Percentiles rank a stretch among this genome's conserved stretches.
Conservation (phyloP, 2,329 filamentous ascomycete genomes). For the Ramularia collo-cygni region DNA sequence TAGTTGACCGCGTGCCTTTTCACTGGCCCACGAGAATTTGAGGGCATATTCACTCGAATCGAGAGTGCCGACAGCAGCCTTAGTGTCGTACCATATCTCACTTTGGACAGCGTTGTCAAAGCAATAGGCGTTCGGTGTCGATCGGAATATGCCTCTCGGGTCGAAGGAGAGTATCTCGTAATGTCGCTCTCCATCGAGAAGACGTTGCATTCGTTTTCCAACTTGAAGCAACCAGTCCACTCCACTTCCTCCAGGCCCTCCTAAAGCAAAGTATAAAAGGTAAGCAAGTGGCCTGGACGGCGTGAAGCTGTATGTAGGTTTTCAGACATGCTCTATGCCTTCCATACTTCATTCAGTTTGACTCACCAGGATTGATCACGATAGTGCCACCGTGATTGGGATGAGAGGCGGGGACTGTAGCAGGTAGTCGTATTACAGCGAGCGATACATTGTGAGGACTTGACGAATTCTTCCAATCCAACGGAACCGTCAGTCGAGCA, state of each 20-base stretch:
- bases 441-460: conserved; percentile 30
- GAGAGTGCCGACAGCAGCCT: conserved; percentile 12
- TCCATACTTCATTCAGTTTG: too few species aligned
- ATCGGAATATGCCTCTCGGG: conserved; percentile 37
- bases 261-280: too few species aligned
- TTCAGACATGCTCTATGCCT: too few species aligned
- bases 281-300: too few species aligned
- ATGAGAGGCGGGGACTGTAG: conserved; percentile 34
- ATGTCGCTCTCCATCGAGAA: conserved; percentile 30
- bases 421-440: conserved; percentile 41
- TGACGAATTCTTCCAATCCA: conserved; percentile 30
- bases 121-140: conserved; percentile 31
- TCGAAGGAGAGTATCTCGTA: conserved; percentile 42
- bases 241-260: conserved; percentile 39
- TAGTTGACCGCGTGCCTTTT: conserved; percentile 28
- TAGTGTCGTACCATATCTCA: conserved; percentile 29
- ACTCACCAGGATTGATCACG: conserved; percentile 39
- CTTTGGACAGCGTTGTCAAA: conserved; percentile 24
- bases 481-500: conserved; percentile 42
- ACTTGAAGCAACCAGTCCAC: conserved; percentile 28
- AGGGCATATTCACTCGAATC: conserved; percentile 15
- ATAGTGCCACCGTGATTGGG: conserved; percentile 34
- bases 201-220: conserved; percentile 34
- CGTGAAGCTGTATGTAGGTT: too few species aligned
- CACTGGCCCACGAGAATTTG: conserved; percentile 31